Conservation (phyloP, 257 asterid genomes). For the Fraxinus excelsior region DNA sequence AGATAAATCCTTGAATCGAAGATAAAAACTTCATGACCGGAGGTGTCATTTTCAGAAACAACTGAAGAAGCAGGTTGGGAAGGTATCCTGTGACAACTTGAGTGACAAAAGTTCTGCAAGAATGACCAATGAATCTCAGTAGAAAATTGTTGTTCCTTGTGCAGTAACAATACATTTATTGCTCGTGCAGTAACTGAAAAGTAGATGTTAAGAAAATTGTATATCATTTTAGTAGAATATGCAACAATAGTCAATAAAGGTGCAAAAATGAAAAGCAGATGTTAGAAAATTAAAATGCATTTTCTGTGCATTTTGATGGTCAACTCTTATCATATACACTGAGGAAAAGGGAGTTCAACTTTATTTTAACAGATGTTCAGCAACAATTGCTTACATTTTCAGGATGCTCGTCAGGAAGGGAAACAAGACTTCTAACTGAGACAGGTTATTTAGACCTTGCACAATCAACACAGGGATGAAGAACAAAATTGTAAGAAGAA, state of each 20-base stretch:
- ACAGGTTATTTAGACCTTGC: constrained; percentile 91
- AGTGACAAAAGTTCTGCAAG: constrained; percentile 68
- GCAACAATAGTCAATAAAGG: background rate
- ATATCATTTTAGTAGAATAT: background rate
- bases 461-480: constrained; percentile 78
- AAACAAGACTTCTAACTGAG: constrained; percentile 75
- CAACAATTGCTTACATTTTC: constrained; percentile 49
- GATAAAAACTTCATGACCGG: constrained; percentile 79
- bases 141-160: background rate
- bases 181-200: background rate
- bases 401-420: constrained; percentile 76
- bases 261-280: background rate
- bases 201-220: background rate
- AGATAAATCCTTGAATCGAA: constrained; percentile 85
- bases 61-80: constrained; percentile 86
- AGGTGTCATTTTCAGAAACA: constrained; percentile 63
- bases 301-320: background rate
- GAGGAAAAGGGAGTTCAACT: background rate
- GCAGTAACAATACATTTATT: background rate
- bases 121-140: constrained; percentile 26
- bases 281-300: background rate
- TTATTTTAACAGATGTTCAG: background rate
- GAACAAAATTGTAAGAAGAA: constrained; percentile 63
- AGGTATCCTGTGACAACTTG: constrained; percentile 91
- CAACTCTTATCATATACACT: background rate